Evolutionary conservation across 164 flowering plant species (phyloP), one percentile per base, ranked within the genome.

Genomic region (Paratinospora sagittata): DNA sequence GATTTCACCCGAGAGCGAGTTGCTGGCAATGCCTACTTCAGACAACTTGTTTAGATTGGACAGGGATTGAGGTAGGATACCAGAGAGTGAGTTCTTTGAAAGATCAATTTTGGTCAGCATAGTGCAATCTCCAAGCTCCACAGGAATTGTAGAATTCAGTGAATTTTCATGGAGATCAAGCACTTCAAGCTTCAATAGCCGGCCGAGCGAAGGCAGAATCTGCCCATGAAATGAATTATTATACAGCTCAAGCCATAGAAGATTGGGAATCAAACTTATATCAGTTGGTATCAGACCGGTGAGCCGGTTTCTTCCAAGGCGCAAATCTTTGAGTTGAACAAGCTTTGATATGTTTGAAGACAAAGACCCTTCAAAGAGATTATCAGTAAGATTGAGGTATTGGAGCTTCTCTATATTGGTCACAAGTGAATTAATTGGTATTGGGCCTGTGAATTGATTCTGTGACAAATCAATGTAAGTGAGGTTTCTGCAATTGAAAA

Each of bases 151-250:
- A 13, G 85, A 81, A 71, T 76, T 76, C 57, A 81, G 58, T 7
- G 63, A 58, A 27, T 68, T 37, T 9, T 0, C 9, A 3, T 57
- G 55, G 26, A 84, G 84, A 72, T 81, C 74, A 1, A 84, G 77
- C 6, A 14, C 0, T 13, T 75, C 67, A 58, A 82, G 79, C 37
- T 27, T 70, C 17, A 41, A 37, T 45, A 83, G 80, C 23, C 74
- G 74, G 43, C 84, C 83, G 21, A 85, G 0, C 16, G 83, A 80
- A 73, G 80, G 24, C 21, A 85, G 89, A 19, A 85, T 75, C 0
- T 27, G 27, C 19, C 88, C 85, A 27, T 41, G 14, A 36, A 85
- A 66, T 49, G 64, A 30, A 71, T 83, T 84, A 13, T 74, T 67
- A 27, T 52, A 16, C 43, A 84, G 67, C 23, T 78, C 82, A 45